Evolutionary conservation across 1,284 basidiomycete genomes (phyloP), one percentile per base, ranked within the genome.

Genomic region (Puccinia triticina): DNA sequence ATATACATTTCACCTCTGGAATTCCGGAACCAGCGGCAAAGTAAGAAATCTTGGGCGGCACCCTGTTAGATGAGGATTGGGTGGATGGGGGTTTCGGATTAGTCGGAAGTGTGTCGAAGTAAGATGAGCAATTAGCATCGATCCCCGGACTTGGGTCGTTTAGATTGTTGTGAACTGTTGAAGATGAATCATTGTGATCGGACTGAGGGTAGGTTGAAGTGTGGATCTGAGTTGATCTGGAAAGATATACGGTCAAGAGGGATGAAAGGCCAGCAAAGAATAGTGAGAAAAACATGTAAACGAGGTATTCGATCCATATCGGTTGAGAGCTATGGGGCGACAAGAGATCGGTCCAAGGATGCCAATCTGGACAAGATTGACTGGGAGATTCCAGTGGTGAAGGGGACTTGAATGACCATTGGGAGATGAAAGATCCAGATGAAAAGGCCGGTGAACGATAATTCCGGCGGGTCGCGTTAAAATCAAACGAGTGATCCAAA

Each of bases 1-100:
- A 89, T 82, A 98, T 97, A 0, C 95, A 96, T 88, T 98, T 99
- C 87, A 98, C 93, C 87, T 98, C 96, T 0, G 96, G 95, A 82
- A 98, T 96, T 83, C 96, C 96, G 85, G 93, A 95, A 18, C 96
- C 96, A 40, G 94, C 94, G 18, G 96, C 96, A 92, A 93, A 84
- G 83, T 84, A 84, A 75, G 82, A 83, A 53, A 82, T 74, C 67
- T 50, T 77, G 16, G 83, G 84, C 2, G 72, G 72, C 3, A 53
- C 72, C 14, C 57, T 53, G 48, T 0, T 37, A 23, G 46, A 53
- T 78, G 84, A 82, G 66, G 53, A 48, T 53, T 71, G 64, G 83
- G 73, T 71, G 76, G 76, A 61, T 23, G 46, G 23, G 37, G 50
- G 34, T 69, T 74, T 83, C 43, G 61, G 77, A 32, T 83, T 77